A percentile compares a stretch with the other conserved stretches of the same genome.
These are phyloP conservation scores for Anacardium occidentale DNA, from an alignment of 345 rosid genomes.

Conservation along the genomic window DNA sequence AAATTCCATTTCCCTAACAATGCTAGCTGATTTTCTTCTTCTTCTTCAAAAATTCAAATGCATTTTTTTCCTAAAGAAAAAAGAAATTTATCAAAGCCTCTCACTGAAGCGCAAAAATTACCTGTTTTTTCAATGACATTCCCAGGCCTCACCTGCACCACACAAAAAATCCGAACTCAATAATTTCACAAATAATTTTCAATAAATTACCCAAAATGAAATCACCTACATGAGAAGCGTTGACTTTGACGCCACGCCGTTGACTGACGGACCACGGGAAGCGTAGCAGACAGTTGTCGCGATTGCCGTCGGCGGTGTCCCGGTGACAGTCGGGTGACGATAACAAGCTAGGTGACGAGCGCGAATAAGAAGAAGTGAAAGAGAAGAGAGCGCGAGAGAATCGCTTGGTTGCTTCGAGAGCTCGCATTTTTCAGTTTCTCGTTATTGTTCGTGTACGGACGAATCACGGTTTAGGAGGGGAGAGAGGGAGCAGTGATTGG, in stretches of 20 bases:
- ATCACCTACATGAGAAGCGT: conserved; percentile 62
- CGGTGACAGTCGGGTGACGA: conserved; percentile 18
- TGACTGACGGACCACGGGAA: conserved; percentile 61
- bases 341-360: conserved; percentile 13
- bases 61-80: too few species aligned
- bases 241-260: conserved; percentile 68
- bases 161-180: not conserved
- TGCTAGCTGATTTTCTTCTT: not conserved
- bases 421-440: conserved; percentile 16
- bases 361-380: conserved; percentile 22
- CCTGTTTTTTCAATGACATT: conserved; percentile 90
- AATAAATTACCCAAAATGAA: not conserved
- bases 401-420: conserved; percentile 30
- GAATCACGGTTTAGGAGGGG: not conserved
- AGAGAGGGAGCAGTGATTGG: not conserved
- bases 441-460: not conserved
- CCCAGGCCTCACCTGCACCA: conserved; percentile 70
- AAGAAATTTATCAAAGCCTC: too few species aligned
- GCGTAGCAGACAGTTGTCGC: conserved; percentile 19
- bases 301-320: not conserved
- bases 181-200: too few species aligned
- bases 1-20: not conserved
- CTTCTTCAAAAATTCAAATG: too few species aligned
- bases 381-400: conserved; percentile 31
- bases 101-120: conserved; percentile 14